A percentile compares a stretch with the other conserved stretches of the same genome.
Conservation (phyloP, 805 yeast species). For the Candida orba region DNA sequence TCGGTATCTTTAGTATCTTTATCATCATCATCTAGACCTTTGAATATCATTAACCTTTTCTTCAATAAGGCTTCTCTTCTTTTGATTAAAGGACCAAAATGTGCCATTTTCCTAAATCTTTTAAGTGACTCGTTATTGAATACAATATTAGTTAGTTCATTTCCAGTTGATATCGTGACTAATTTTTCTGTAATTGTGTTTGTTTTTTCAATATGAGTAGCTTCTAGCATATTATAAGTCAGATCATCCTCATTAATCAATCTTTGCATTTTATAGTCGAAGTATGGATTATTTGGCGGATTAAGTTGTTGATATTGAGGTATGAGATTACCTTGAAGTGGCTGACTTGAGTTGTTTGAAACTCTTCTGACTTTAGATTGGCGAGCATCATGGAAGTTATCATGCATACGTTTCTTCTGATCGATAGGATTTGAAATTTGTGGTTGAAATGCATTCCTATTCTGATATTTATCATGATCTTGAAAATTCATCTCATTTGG, state of each 20-base stretch:
- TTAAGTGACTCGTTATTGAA: constrained; percentile 4
- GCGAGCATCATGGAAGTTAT: too few species aligned
- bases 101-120: constrained; percentile 6
- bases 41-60: constrained; percentile 7
- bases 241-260: constrained; percentile 5
- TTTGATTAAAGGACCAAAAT: constrained; percentile 1
- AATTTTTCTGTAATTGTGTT: not conserved
- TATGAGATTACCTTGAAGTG: not conserved
- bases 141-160: not conserved
- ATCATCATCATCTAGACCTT: not conserved
- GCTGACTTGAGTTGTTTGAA: not conserved
- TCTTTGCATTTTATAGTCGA: not conserved
- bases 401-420: too few species aligned
- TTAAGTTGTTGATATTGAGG: not conserved
- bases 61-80: constrained; percentile 10
- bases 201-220: too few species aligned
- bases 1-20: not conserved
- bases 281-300: not conserved
- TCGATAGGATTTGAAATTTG: too few species aligned
- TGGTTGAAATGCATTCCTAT: too few species aligned
- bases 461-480: too few species aligned
- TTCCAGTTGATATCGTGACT: constrained; percentile 1
- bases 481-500: too few species aligned
- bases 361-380: too few species aligned
- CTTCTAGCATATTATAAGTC: not conserved